Base-by-base conservation (phyloP, 75 land plant species). In the Pinus tabuliformis region DNA sequence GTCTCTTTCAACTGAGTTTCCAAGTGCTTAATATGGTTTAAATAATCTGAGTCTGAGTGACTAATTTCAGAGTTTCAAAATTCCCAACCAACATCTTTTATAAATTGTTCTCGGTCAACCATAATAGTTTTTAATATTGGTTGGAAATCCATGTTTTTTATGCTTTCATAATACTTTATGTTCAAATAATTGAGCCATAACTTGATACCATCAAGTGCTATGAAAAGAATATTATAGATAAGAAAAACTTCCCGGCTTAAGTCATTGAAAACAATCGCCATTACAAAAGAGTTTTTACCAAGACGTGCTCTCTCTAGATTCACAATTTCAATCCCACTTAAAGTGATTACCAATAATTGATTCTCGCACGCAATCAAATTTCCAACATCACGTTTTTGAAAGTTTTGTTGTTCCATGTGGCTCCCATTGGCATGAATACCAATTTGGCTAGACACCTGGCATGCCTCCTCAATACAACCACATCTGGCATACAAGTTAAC, bases 21-120 rank as follows among this genome's bases (percentile, higher is more conserved):
- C n/a, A n/a, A n/a, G n/a, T n/a, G n/a, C n/a, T n/a, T n/a, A n/a
- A n/a, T n/a, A n/a, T n/a, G n/a, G n/a, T 86, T 84, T 3, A 82
- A 86, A 70, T 83, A 83, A 64, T 86, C 87, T 22, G 87, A 86
- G 57, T 86, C 87, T 22, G 86, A 79, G 68, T 86, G 82, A 64
- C 86, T 84, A 20, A 75, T 70, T 63, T 86, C 86, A 82, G 83
- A 80, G 76, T 86, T 86, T 58, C 83, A 72, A 37, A 86, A 79
- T 65, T 86, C 87, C 87, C 87, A 86, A 16, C 87, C 87, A 45
- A 86, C 87, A 75, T 83, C 87, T 30, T 86, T 83, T 3, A 83
- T 79, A 59, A 86, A 86, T 70, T 86, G 75, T 58, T 84, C 74
- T 6, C 86, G 87, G 66, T 86, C 87, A 64, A 76, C 87, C 78